A percentile compares a stretch with the other conserved stretches of the same genome.
These are phyloP conservation scores for Gossypium trilobum DNA, from an alignment of 441 rosid genomes.

Conservation along the genomic window DNA sequence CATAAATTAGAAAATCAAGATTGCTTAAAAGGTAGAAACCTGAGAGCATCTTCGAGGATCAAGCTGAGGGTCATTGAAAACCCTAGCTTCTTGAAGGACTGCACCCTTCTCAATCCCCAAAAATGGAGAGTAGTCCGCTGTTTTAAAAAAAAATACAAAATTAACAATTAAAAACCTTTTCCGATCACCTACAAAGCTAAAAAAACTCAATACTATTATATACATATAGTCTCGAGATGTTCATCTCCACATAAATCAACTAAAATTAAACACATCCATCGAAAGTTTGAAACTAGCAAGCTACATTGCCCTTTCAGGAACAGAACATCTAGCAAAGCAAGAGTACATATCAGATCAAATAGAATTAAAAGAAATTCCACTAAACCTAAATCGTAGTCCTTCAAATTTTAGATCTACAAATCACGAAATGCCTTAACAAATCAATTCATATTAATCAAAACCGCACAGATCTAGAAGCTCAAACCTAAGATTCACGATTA, in stretches of 20 bases:
- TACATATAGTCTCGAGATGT: conserved; percentile 10
- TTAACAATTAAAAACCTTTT: neutral
- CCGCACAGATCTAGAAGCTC: conserved; percentile 39
- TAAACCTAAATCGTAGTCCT: conserved; percentile 6
- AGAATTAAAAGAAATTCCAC: conserved; percentile 16
- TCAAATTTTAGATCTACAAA: conserved; percentile 6
- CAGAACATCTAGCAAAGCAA: neutral
- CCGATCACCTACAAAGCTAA: neutral
- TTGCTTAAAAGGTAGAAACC: conserved; percentile 34
- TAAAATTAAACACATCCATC: conserved; percentile 6
- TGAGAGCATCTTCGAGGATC: conserved; percentile 98
- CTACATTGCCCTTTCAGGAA: conserved; percentile 21
- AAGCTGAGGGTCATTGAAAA: conserved; percentile 94
- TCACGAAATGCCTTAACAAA: neutral
- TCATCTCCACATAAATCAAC: conserved; percentile 13
- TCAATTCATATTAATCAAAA: conserved; percentile 7
- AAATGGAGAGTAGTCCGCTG: conserved; percentile 93
- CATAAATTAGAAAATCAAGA: conserved; percentile 7
- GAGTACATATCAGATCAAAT: conserved; percentile 23
- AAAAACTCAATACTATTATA: conserved; percentile 8
- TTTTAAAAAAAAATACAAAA: conserved; percentile 19
- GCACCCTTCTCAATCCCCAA: conserved; percentile 98
- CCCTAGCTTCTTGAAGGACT: conserved; percentile 95
- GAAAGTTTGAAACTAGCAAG: conserved; percentile 11
- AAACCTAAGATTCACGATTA: conserved; percentile 13